Percentiles rank a stretch among this genome's conserved stretches.
phyloP scores from a whole-genome alignment of 331 rosid species.

The Pyrus hybrid region DNA sequence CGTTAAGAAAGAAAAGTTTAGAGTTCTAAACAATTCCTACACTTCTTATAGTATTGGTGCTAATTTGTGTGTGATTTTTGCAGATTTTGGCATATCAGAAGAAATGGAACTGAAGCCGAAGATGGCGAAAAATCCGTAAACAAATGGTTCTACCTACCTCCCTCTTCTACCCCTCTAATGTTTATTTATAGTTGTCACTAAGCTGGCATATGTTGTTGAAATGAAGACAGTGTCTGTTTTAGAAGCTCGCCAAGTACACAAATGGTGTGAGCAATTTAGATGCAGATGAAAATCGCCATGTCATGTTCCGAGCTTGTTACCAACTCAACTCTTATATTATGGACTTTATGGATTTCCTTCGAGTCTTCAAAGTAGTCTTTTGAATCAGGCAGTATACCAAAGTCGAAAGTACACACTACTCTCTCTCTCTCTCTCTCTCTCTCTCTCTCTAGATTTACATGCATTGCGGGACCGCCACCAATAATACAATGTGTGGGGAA shows the following conservation, averaged over 20 bases:
- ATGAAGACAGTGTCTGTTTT: not conserved
- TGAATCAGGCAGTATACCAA: not conserved
- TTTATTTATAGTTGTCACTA: not conserved
- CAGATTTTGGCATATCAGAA: conserved; percentile 72
- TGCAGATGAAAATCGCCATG: not conserved
- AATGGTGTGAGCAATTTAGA: not conserved
- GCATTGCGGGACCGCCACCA: not conserved
- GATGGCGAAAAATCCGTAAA: not conserved
- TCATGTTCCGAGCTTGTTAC: not conserved
- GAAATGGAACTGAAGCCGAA: conserved; percentile 29
- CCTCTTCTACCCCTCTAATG: not conserved
- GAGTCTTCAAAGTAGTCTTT: not conserved
- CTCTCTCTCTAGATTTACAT: too few relatives aligned
- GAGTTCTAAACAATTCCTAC: not conserved
- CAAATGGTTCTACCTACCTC: not conserved
- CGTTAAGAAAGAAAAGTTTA: not conserved
- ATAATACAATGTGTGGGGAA: too few relatives aligned
- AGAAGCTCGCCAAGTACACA: not conserved
- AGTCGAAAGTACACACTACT: not conserved
- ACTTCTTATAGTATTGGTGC: not conserved
- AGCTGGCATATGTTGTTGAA: not conserved
- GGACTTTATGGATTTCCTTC: too few relatives aligned
- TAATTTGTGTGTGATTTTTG: not conserved
- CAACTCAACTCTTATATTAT: not conserved
- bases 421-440: too few relatives aligned